phyloP scores from a whole-genome alignment of 2,329 filamentous ascomycete genomes.

The Fusarium compactum region DNA sequence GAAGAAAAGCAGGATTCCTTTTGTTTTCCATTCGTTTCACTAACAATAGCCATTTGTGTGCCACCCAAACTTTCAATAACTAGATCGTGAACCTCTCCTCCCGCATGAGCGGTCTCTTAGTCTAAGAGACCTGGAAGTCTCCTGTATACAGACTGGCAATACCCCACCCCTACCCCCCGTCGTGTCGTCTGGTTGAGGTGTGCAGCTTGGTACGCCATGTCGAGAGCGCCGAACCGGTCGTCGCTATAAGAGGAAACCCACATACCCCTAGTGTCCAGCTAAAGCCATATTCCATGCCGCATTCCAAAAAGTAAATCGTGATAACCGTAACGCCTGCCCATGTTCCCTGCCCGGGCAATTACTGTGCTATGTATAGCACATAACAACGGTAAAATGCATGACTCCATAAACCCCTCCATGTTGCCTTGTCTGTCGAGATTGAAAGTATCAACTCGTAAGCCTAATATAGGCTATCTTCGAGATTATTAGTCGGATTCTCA shows the following conservation, averaged over 20 bases:
- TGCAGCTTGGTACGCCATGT: constrained; percentile 11
- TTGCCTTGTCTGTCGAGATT: constrained; percentile 26
- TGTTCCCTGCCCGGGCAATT: constrained; percentile 27
- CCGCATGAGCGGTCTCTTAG: constrained; percentile 47
- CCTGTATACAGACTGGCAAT: constrained; percentile 21
- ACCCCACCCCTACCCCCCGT: constrained; percentile 11
- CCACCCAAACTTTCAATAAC: constrained; percentile 12
- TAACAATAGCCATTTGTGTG: constrained; percentile 1
- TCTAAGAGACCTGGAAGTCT: constrained; percentile 46
- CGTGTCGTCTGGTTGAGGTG: constrained; percentile 3
- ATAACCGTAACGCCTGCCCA: constrained; percentile 36
- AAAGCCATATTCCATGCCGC: constrained; percentile 20
- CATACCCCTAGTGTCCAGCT: constrained; percentile 13
- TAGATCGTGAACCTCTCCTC: constrained; percentile 37
- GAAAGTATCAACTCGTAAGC: constrained; percentile 22
- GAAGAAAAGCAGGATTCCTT: constrained; percentile 23
- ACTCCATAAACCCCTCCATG: constrained; percentile 27
- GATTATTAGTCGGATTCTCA: constrained; percentile 40
- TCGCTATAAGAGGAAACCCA: constrained; percentile 22
- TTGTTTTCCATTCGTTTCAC: constrained; percentile 26
- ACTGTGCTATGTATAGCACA: constrained; percentile 24
- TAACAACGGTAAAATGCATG: constrained; percentile 19
- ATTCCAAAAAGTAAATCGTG: constrained; percentile 34
- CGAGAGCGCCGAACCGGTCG: constrained; percentile 29
- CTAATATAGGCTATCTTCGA: constrained; percentile 16